Percentiles rank a stretch among this genome's conserved stretches.
Evolutionary conservation across 805 yeast species (phyloP).

Genomic region (Kazachstania africana): DNA sequence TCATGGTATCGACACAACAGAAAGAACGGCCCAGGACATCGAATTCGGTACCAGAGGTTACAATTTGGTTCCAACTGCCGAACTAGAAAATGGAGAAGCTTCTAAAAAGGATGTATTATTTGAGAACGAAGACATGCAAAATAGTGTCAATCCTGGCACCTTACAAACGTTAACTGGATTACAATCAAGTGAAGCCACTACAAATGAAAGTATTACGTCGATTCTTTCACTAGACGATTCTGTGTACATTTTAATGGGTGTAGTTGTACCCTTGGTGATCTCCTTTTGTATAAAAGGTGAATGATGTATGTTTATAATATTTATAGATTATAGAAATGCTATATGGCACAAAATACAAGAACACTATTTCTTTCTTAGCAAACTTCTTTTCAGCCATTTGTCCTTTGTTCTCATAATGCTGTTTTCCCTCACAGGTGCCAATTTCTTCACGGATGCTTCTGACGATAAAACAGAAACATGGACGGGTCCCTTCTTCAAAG

Average conservation of each 20-base stretch:
- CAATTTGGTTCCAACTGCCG: conserved; percentile 1
- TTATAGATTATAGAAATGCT: too few relatives aligned
- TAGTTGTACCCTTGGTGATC: conserved; percentile 18
- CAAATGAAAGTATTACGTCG: not conserved
- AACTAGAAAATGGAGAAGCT: not conserved
- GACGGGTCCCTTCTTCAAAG: conserved; percentile 31
- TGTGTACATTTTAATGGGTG: conserved; percentile 17
- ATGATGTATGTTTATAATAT: too few relatives aligned
- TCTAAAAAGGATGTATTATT: not conserved
- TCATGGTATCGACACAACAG: conserved; percentile 1
- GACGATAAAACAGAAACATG: conserved; percentile 26
- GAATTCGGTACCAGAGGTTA: conserved; percentile 4
- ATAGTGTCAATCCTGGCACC: not conserved
- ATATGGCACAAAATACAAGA: too few relatives aligned
- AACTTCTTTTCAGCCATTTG: conserved; percentile 25
- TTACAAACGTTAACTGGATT: too few relatives aligned
- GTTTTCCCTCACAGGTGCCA: conserved; percentile 24
- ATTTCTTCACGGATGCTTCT: conserved; percentile 4
- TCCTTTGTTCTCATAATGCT: conserved; percentile 19
- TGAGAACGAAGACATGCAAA: not conserved
- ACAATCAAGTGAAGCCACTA: not conserved
- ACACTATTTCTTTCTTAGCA: conserved; percentile 20
- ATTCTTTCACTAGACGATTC: conserved; percentile 3
- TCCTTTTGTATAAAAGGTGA: conserved; percentile 17
- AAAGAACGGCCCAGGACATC: not conserved